A percentile compares a stretch with the other conserved stretches of the same genome.
Conservation (phyloP, 163 green algal species). For the Scenedesmus sp. region DNA sequence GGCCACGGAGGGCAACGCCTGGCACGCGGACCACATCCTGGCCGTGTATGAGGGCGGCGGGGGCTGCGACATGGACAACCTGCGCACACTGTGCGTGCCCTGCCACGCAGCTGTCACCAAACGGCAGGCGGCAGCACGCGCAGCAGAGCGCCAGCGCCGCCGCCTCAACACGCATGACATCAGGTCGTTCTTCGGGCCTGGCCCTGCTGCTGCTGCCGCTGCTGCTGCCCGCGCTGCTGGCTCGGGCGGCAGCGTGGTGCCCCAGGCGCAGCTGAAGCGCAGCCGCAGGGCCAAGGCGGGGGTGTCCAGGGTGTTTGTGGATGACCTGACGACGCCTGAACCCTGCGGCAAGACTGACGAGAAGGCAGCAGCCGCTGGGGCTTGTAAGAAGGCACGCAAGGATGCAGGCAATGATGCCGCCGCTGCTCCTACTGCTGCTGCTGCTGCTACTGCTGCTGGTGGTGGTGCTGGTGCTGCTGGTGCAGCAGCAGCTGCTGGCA, state of each 20-base stretch:
- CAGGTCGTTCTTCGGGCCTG: slow-evolving; percentile 45
- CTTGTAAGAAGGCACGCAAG: background rate
- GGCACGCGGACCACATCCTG: slow-evolving; percentile 92
- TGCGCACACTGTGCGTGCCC: slow-evolving; percentile 93
- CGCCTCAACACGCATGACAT: slow-evolving; percentile 59
- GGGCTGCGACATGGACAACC: slow-evolving; percentile 94
- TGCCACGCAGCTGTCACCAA: slow-evolving; percentile 91
- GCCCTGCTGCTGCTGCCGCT: background rate
- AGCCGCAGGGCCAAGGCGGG: background rate
- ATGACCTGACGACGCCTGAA: slow-evolving; percentile 23
- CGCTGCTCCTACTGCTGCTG: slow-evolving; percentile 6
- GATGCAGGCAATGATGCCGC: background rate
- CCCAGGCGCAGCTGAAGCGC: background rate
- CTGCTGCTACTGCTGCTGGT: background rate
- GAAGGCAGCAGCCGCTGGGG: slow-evolving; percentile 11
- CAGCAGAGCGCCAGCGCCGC: slow-evolving; percentile 54
- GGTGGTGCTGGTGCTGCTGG: background rate
- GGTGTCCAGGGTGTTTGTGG: background rate
- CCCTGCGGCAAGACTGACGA: background rate
- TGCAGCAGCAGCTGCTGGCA: background rate
- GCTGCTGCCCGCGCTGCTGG: background rate
- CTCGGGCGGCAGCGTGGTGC: background rate
- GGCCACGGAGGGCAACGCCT: slow-evolving; percentile 64
- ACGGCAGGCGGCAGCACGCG: slow-evolving; percentile 75
- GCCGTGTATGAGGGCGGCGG: slow-evolving; percentile 92